Percentiles rank a stretch among this genome's conserved stretches.
Evolutionary conservation across 2,329 filamentous ascomycete genomes (phyloP).

Genomic region (Macroventuria anomochaeta): DNA sequence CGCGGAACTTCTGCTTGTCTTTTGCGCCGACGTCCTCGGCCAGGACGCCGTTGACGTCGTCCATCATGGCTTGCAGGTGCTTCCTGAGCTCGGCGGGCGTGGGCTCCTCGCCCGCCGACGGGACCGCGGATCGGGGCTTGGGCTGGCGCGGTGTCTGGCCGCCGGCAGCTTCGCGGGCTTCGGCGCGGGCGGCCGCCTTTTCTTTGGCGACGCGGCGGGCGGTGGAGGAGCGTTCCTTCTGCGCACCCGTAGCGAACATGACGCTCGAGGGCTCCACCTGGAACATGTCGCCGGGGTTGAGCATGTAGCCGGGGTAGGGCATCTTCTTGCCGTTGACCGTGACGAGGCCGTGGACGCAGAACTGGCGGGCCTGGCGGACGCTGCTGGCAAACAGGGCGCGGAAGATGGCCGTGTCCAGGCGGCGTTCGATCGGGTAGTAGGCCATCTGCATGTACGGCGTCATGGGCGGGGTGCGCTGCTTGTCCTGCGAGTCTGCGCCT

Average conservation of each 20-base stretch:
- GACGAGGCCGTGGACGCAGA: constrained; percentile 90
- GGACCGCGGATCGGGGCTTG: constrained; percentile 2
- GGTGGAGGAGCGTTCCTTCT: constrained; percentile 58
- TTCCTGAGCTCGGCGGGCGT: constrained; percentile 42
- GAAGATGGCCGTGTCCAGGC: constrained; percentile 94
- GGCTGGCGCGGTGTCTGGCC: constrained; percentile 25
- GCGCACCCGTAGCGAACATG: constrained; percentile 81
- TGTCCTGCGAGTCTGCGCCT: constrained; percentile 56
- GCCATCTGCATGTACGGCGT: constrained; percentile 97
- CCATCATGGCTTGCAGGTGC: constrained; percentile 44
- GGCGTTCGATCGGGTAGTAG: constrained; percentile 87
- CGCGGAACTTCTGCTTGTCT: constrained; percentile 76
- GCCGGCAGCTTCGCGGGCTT: constrained; percentile 31
- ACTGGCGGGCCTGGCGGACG: constrained; percentile 88
- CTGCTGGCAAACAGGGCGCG: constrained; percentile 93
- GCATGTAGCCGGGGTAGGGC: constrained; percentile 86
- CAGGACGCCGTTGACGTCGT: constrained; percentile 66
- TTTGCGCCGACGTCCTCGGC: constrained; percentile 67
- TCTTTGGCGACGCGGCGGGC: constrained; percentile 41
- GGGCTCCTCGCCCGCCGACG: constrained; percentile 32
- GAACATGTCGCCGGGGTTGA: constrained; percentile 98
- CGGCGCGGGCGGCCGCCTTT: constrained; percentile 38
- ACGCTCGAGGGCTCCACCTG: constrained; percentile 90
- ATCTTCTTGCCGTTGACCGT: constrained; percentile 99
- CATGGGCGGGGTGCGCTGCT: constrained; percentile 46